Evolutionary conservation across 2,329 filamentous ascomycete species (phyloP), one percentile per base, ranked within the genome.

Genomic region (Tolypocladium amazonense): DNA sequence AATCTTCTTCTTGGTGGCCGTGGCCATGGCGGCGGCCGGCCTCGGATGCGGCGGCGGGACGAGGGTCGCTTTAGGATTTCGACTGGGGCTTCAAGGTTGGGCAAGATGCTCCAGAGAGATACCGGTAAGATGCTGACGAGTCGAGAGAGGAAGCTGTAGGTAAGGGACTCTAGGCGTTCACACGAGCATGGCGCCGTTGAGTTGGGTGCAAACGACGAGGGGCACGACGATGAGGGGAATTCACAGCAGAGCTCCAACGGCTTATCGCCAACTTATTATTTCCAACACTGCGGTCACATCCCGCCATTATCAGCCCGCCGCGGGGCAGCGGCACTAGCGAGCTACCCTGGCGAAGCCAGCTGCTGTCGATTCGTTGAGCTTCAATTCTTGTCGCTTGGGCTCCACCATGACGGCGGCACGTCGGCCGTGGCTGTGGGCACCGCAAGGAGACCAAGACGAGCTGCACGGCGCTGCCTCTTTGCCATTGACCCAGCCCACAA

Each of bases 1-100:
- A 72, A 97, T 93, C 75, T 84, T 84, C 75, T 85, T 85, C 70
- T 79, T 83, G 60, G 74, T 70, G 53, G 75, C 73, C 79, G 81
- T 79, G 57, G 18, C 25, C 6, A 25, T 43, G 20, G 61, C 70
- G 63, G 63, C 47, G 59, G 62, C 60, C 58, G 15, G 25, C 15
- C 25, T 30, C 47, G 47, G 15, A 38, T 9, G n/a, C 52, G 53
- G 35, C 53, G 53, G 27, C 50, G 50, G 20, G 30, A 53, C 30
- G 20, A 23, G 30, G 27, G 30, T 35, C 50, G 50, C 27, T 35
- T n/a, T n/a, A 8, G 27, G 15, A 4, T 7, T 30, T 18, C 9
- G 12, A 20, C 6, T 2, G 9, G 30, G 9, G 30, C 50, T 23
- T 30, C 30, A 61, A 72, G 62, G 53, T 62, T 64, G 59, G 62